Base-by-base conservation (phyloP, 345 rosid genomes). In the Chamaenerion angustifolium region DNA sequence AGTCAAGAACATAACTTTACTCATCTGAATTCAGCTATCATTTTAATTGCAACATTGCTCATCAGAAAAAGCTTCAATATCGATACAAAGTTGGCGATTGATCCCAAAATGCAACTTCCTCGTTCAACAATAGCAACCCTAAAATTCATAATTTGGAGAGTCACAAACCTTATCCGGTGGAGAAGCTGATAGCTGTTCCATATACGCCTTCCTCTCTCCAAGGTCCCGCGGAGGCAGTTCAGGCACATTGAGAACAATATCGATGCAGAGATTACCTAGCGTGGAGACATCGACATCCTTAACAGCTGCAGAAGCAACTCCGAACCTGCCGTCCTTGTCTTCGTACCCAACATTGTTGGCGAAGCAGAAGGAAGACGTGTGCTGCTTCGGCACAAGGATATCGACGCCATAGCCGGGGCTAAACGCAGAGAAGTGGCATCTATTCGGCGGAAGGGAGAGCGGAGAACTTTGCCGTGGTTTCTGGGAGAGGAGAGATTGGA, bases 211-310 rank as follows among this genome's bases (percentile, higher is more conserved):
- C 56, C 89, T 79, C 46, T 68, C 79, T 3, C 55, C 70, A 6
- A 51, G 69, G 4, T 85, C 64, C 12, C 71, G 71, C 8, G 95
- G 95, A 7, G 98, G 98, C 69, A 92, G 60, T 56, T 77, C 55
- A 48, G 80, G 80, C 70, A 92, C 95, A 52, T 69, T 70, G 64
- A 92, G 94, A 45, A 92, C 88, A 53, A 92, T 76, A 69, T 92
- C 98, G 19, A 92, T 90, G 59, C 96, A 92, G 63, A 87, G 96
- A 71, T 84, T 87, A 16, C 96, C 98, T 1, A 92, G 67, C 12
- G 98, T 83, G 31, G 96, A 74, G 46, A 92, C 81, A 52, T 87
- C 96, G 54, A 77, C 57, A 59, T 67, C 77, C 56, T 76, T 81
- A 1, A 58, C 50, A 12, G 61, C 73, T 12, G 46, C 68, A 17